Evolutionary conservation across 768 basidiomycete species (phyloP).

Genomic region (Boletus fagicola): DNA sequence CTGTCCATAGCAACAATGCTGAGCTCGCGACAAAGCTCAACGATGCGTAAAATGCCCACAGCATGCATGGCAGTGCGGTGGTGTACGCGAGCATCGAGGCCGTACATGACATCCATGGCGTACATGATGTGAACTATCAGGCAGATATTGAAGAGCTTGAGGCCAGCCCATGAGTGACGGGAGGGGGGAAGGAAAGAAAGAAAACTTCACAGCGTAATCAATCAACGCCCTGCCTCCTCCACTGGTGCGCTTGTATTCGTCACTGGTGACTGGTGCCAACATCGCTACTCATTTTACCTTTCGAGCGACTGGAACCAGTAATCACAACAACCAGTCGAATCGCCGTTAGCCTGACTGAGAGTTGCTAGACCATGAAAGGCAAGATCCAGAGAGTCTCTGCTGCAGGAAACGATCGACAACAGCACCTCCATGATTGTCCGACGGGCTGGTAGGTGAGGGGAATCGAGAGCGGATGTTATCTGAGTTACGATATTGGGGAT

Average conservation of each 20-base stretch:
- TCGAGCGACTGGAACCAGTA: slow-evolving; percentile 90
- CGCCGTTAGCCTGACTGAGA: slow-evolving; percentile 62
- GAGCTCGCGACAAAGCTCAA: slow-evolving; percentile 67
- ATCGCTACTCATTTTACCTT: slow-evolving; percentile 88
- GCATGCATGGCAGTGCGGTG: slow-evolving; percentile 88
- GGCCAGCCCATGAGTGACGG: slow-evolving; percentile 11
- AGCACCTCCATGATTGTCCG: slow-evolving; percentile 79
- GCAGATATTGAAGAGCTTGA: slow-evolving; percentile 54
- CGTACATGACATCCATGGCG: slow-evolving; percentile 64
- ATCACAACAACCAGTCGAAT: slow-evolving; percentile 65
- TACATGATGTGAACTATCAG: slow-evolving; percentile 70
- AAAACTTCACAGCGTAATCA: slow-evolving; percentile 76
- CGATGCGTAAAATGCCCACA: slow-evolving; percentile 72
- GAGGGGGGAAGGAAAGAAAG: not conserved
- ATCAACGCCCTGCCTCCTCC: slow-evolving; percentile 70
- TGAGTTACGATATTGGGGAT: slow-evolving; percentile 73
- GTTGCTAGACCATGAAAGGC: slow-evolving; percentile 75
- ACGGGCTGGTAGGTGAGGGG: slow-evolving; percentile 74
- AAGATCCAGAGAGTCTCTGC: slow-evolving; percentile 56
- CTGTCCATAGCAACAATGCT: slow-evolving; percentile 61
- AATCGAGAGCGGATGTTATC: slow-evolving; percentile 79
- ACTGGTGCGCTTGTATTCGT: slow-evolving; percentile 29
- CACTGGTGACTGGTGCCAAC: slow-evolving; percentile 71
- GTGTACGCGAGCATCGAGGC: slow-evolving; percentile 81
- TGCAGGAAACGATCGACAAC: slow-evolving; percentile 66